phyloP scores from a whole-genome alignment of 2,329 filamentous ascomycete species.

The Clarireedia paspali region DNA sequence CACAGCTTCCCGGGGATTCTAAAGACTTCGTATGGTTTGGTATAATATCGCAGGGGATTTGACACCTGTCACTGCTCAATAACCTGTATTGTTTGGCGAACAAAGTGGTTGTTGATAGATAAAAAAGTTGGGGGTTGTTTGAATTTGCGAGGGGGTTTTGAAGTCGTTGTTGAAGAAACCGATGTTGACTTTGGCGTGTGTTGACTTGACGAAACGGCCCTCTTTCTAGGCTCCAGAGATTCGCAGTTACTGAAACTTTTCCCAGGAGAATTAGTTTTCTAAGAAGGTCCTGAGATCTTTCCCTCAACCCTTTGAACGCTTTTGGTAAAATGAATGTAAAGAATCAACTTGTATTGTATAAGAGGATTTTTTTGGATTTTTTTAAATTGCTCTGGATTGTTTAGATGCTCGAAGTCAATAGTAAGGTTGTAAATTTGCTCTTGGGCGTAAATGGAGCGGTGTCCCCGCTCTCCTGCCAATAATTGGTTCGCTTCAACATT shows the following conservation, averaged over 20 bases:
- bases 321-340: no score
- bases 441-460: neutral
- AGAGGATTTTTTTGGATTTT: no score
- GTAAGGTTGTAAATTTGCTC: no score
- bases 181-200: slow-evolving; percentile 7
- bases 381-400: no score
- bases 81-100: neutral
- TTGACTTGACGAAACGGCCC: slow-evolving; percentile 11
- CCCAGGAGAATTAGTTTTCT: no score
- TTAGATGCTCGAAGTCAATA: no score
- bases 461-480: neutral
- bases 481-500: neutral
- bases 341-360: no score
- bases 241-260: neutral
- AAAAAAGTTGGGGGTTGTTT: neutral
- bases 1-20: slow-evolving; percentile 25
- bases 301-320: no score
- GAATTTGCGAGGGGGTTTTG: slow-evolving; percentile 4
- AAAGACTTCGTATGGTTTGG: neutral
- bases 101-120: slow-evolving; percentile 1
- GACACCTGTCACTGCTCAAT: neutral
- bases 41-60: neutral
- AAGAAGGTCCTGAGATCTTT: no score
- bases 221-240: neutral
- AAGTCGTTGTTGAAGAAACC: slow-evolving; percentile 3